Base-by-base conservation (phyloP, 192 early-diverging fungal genomes). In the Ramicandelaber brevisporus region DNA sequence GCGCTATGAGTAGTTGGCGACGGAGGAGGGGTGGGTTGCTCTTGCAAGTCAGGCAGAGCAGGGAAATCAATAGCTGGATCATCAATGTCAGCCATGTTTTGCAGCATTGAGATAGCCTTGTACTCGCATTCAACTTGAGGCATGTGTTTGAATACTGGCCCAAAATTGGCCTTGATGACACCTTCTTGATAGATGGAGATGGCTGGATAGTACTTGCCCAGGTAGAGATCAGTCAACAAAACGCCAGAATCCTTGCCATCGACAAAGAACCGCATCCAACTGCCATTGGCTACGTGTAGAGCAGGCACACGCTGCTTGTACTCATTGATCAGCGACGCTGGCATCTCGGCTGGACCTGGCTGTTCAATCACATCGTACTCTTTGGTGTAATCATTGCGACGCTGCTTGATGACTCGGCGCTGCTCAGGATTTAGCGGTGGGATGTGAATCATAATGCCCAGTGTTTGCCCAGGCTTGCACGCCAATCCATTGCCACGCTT, bases 181-280 rank as follows among this genome's bases (percentile, higher is more conserved):
- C 62, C 70, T 20, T 59, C 60, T 41, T 53, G 58, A 27, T 70
- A 80, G 6, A 50, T 55, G 17, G 76, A 72, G 7, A 80, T 56
- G 0, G 76, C 68, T 12, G 73, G 65, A 27, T 80, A 58, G 51
- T 80, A 80, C 46, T 80, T 80, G 51, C 73, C 71, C 12, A 55
- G 43, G 21, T 64, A 57, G 4, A 76, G 51, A 26, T 70, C 53
- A 15, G 45, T 45, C 44, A 71, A 76, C 1, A 68, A 72, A 1
- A 59, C 48, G 5, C 76, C 72, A 16, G 76, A 34, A 14, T 55
- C 51, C 31, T 49, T 43, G 13, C 72, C 76, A 38, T 80, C 73
- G 23, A 53, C 53, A 33, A 61, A 77, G 44, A 65, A 71, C 12
- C 51, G 47, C 8, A 77, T 65, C 41, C 64, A 54, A 45, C 68